Evolutionary conservation across 2,329 filamentous ascomycete genomes (phyloP).

Genomic region (Colletotrichum sp.): DNA sequence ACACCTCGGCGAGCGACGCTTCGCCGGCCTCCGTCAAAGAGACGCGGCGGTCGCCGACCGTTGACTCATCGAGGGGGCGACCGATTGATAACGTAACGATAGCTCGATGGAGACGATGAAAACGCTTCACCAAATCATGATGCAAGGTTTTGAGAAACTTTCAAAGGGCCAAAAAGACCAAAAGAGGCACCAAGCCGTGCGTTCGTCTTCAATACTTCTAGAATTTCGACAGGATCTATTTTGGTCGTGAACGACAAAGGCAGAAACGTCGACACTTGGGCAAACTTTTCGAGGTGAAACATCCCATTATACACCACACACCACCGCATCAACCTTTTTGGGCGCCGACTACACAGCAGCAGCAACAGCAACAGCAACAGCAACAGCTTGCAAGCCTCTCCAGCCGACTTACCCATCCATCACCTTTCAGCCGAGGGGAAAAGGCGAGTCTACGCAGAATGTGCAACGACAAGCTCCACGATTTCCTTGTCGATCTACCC

Average conservation of each 20-base stretch:
- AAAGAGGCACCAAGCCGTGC: conserved; percentile 8
- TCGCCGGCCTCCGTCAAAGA: conserved; percentile 10
- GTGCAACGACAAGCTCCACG: conserved; percentile 59
- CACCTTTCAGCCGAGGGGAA: background rate
- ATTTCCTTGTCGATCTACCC: conserved; percentile 69
- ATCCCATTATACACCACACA: background rate
- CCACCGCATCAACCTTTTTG: background rate
- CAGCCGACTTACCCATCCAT: background rate
- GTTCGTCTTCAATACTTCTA: conserved; percentile 14
- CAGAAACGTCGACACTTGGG: background rate
- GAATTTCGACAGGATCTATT: conserved; percentile 10
- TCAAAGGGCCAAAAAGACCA: background rate
- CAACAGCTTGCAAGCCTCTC: background rate
- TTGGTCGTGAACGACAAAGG: conserved; percentile 15
- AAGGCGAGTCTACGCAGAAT: conserved; percentile 39
- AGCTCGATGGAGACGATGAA: background rate
- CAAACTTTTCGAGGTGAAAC: conserved; percentile 15
- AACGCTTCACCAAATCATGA: background rate
- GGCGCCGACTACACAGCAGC: background rate
- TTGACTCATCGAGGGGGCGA: background rate
- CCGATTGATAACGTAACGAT: conserved; percentile 12
- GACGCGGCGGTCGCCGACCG: conserved; percentile 11
- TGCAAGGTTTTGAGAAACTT: conserved; percentile 1
- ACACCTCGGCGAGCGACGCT: background rate
- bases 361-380: background rate